Percentiles rank a stretch among this genome's conserved stretches.
phyloP scores from a whole-genome alignment of 441 rosid genomes.

The Gossypium laxum region DNA sequence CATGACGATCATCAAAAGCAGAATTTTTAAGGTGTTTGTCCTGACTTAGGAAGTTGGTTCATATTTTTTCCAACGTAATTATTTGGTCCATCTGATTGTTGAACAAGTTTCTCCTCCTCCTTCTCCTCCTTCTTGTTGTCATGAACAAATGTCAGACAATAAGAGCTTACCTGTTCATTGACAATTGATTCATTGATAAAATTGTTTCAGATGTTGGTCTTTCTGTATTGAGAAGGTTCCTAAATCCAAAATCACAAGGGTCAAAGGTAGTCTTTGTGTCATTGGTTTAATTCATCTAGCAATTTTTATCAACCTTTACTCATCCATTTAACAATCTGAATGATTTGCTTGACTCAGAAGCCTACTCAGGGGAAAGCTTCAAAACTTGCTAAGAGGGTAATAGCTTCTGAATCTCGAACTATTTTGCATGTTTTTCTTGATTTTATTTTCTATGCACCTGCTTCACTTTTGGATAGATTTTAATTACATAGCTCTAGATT shows the following conservation, averaged over 20 bases:
- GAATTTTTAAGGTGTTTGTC: background rate
- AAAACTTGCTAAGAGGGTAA: constrained; percentile 91
- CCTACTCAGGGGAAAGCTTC: constrained; percentile 60
- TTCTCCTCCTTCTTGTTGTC: background rate
- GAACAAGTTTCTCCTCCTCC: background rate
- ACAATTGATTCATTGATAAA: background rate
- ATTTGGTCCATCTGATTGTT: background rate
- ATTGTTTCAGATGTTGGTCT: constrained; percentile 81
- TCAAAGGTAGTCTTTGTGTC: constrained; percentile 45
- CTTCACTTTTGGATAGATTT: background rate
- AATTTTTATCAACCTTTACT: constrained; percentile 13
- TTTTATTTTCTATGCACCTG: constrained; percentile 1
- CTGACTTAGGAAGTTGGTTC: background rate
- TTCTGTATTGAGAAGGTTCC: constrained; percentile 71
- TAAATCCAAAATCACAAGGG: constrained; percentile 40
- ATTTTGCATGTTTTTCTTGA: constrained; percentile 2
- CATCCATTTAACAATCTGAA: constrained; percentile 33
- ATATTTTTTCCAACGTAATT: background rate
- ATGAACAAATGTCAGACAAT: background rate
- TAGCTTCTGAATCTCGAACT: constrained; percentile 11
- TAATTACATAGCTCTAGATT: background rate
- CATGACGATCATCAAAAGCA: background rate
- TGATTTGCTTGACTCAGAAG: constrained; percentile 65
- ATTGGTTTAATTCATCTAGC: constrained; percentile 4
- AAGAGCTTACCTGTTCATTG: constrained; percentile 2